phyloP scores from a whole-genome alignment of 352 stramenopile species.

The Globisporangium solare region DNA sequence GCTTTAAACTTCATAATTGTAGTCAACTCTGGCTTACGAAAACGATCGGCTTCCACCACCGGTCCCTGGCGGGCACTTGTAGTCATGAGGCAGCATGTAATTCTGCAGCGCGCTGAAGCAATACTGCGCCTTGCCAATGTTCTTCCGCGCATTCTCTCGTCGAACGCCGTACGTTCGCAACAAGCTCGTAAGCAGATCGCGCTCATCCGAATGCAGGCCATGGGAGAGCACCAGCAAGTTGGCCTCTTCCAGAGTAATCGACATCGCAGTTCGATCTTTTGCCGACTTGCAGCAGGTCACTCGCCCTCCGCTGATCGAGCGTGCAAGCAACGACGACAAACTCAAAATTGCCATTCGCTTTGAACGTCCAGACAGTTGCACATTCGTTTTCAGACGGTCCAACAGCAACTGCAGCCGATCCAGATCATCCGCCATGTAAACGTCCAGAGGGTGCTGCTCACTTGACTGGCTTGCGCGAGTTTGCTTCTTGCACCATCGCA shows the following conservation, averaged over 20 bases:
- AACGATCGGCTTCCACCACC: constrained; percentile 59
- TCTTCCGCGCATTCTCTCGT: constrained; percentile 83
- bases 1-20: not conserved
- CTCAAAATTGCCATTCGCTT: constrained; percentile 83
- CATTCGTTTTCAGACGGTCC: constrained; percentile 31
- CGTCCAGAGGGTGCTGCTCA: constrained; percentile 1
- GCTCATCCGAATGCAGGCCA: constrained; percentile 43
- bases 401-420: constrained; percentile 29
- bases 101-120: constrained; percentile 81
- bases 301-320: constrained; percentile 83
- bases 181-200: constrained; percentile 55
- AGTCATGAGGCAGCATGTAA: constrained; percentile 74
- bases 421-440: constrained; percentile 28
- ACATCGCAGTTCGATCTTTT: constrained; percentile 97
- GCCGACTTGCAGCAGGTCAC: constrained; percentile 97
- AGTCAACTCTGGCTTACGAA: constrained; percentile 30
- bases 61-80: constrained; percentile 79
- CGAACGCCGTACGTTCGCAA: constrained; percentile 73
- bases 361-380: constrained; percentile 44
- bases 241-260: constrained; percentile 92
- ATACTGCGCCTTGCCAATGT: constrained; percentile 83
- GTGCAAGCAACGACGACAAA: constrained; percentile 65
- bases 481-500: constrained; percentile 29
- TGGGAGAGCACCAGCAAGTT: constrained; percentile 59
- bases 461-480: constrained; percentile 2